Evolutionary conservation across 345 rosid genomes (phyloP).

Genomic region (Barbarea vulgaris): DNA sequence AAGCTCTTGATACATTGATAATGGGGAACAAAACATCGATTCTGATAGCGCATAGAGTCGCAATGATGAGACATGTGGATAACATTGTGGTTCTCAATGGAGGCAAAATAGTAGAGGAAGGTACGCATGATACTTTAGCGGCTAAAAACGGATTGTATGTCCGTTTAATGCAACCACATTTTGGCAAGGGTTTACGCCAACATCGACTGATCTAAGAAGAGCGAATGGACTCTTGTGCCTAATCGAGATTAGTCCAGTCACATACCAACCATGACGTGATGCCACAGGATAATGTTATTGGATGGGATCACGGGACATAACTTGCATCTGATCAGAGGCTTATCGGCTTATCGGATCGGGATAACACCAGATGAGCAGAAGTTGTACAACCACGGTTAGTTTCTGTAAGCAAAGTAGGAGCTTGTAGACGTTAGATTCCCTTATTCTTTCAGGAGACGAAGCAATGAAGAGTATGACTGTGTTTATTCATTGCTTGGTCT

Average conservation of each 20-base stretch:
- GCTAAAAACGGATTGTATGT: constrained; percentile 89
- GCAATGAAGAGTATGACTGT: constrained; percentile 40
- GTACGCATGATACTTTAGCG: constrained; percentile 81
- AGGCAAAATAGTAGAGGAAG: constrained; percentile 97
- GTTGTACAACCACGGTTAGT: constrained; percentile 36
- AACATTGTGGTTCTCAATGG: constrained; percentile 98
- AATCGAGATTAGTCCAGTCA: constrained; percentile 13
- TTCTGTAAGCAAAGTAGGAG: constrained; percentile 42
- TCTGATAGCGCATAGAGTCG: constrained; percentile 96
- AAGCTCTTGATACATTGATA: constrained; percentile 92
- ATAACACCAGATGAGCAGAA: constrained; percentile 25
- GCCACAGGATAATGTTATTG: constrained; percentile 14
- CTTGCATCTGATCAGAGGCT: constrained; percentile 26
- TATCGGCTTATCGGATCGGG: neutral
- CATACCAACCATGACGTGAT: constrained; percentile 13
- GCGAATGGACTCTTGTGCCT: constrained; percentile 29
- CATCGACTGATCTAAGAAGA: constrained; percentile 64
- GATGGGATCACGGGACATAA: neutral
- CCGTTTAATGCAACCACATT: constrained; percentile 98
- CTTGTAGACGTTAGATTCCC: constrained; percentile 44
- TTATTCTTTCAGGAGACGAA: constrained; percentile 74
- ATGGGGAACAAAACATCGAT: constrained; percentile 99
- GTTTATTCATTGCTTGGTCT: constrained; percentile 34
- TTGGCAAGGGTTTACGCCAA: constrained; percentile 90
- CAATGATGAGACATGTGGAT: constrained; percentile 99